phyloP scores from a whole-genome alignment of 2,329 filamentous ascomycete genomes.

The Exophiala sideris region DNA sequence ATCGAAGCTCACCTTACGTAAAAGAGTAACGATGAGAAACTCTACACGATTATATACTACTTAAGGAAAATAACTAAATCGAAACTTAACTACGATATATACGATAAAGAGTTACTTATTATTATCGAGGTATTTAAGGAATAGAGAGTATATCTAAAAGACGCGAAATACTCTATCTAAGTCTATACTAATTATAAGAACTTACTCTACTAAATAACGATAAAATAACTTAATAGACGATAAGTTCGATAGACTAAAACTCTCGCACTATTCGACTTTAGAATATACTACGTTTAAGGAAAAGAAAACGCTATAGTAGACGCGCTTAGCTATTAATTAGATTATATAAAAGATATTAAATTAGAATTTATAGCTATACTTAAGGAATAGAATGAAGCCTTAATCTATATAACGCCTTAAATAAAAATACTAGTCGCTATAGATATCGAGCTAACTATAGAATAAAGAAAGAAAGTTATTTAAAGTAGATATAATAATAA shows the following conservation, averaged over 20 bases:
- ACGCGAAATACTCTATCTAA: slow-evolving; percentile 6
- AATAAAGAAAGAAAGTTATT: slow-evolving; percentile 6
- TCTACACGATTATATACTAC: neutral
- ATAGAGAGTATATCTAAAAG: slow-evolving; percentile 21
- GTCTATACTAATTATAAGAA: slow-evolving; percentile 22
- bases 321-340: slow-evolving; percentile 7
- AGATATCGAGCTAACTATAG: neutral
- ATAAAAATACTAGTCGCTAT: neutral
- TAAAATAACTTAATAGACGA: slow-evolving; percentile 8
- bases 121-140: slow-evolving; percentile 18
- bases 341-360: slow-evolving; percentile 13
- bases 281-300: slow-evolving; percentile 16
- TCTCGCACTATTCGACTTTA: slow-evolving; percentile 11
- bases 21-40: too few relatives aligned
- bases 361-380: slow-evolving; percentile 1
- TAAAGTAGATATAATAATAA: slow-evolving; percentile 5
- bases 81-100: slow-evolving; percentile 8
- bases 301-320: slow-evolving; percentile 14
- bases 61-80: neutral
- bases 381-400: too few relatives aligned
- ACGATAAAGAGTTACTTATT: slow-evolving; percentile 25
- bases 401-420: too few relatives aligned
- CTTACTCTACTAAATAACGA: slow-evolving; percentile 19
- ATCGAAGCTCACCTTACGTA: too few relatives aligned
- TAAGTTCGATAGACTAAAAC: slow-evolving; percentile 13